Base-by-base conservation (phyloP, 75 land plant genomes). In the Cunninghamia lanceolata region DNA sequence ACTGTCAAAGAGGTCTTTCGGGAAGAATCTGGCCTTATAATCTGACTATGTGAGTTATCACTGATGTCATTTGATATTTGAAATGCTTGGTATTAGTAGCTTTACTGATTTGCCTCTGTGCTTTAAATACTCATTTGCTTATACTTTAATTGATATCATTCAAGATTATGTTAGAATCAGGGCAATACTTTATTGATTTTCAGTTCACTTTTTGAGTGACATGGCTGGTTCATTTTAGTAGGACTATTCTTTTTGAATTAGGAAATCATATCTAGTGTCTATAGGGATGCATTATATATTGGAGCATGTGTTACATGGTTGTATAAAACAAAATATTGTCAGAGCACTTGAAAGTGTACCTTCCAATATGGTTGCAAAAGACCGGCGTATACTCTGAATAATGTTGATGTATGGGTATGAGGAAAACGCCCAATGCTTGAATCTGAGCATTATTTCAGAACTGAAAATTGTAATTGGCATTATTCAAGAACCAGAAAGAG, bases 1-100 rank as follows among this genome's bases (percentile, higher is more conserved):
- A 87, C 86, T 94, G 95, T 89, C 87, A 89, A 84, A 91, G 88
- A 76, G 90, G 79, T 84, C 87, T 74, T 42, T 91, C 93, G 50
- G 85, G 21, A 42, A 89, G 84, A 47, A 86, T 85, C 36, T 83
- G 84, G 83, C 84, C 89, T 6, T 88, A 88, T 77, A 82, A 79
- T 47, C 35, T 90, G 11, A 90, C 87, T 50, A 91, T 94, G 95
- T 94, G 91, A 13, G 38, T 86, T 43, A 45, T 80, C 42, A 40
- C 46, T 43, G 30, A 10, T 80, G 46, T 25, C 40, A 39, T 7
- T 79, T 79, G 82, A 80, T 80, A 45, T 13, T 80, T 10, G 46
- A n/a, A 28, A 43, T 80, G 46, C 50, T 13, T 45, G 34, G 82
- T 40, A 13, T 43, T 25, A n/a, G 32, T n/a, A 19, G 32, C 14